Evolutionary conservation across 148 eudicot species (phyloP).

Genomic region (Polygonum aviculare): DNA sequence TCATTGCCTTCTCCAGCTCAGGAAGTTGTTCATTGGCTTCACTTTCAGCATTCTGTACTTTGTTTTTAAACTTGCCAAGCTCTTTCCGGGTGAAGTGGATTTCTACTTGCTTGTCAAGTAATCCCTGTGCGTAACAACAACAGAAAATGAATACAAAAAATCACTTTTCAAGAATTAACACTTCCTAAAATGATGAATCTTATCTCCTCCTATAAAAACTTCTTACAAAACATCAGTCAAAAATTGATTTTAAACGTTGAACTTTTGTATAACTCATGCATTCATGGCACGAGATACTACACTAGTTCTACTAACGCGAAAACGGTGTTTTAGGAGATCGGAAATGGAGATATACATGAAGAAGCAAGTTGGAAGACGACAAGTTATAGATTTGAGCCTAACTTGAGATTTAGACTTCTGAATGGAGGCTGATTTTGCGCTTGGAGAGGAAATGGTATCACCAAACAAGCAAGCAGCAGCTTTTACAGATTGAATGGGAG

Average conservation of each 20-base stretch:
- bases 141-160: neutral
- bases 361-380: neutral
- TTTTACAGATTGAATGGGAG: slow-evolving; percentile 80
- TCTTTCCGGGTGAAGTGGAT: slow-evolving; percentile 53
- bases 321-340: neutral
- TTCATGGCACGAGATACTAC: too few species aligned
- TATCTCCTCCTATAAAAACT: too few species aligned
- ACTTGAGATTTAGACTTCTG: slow-evolving; percentile 41
- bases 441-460: slow-evolving; percentile 38
- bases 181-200: too few species aligned
- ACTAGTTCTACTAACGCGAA: too few species aligned
- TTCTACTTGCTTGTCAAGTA: slow-evolving; percentile 65
- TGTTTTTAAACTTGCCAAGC: slow-evolving; percentile 53
- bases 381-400: slow-evolving; percentile 33
- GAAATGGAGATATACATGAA: neutral
- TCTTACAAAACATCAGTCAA: too few species aligned
- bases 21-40: slow-evolving; percentile 46
- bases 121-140: slow-evolving; percentile 26
- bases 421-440: slow-evolving; percentile 16
- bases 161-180: too few species aligned
- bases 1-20: slow-evolving; percentile 55
- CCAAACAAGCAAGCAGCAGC: slow-evolving; percentile 82
- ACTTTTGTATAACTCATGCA: too few species aligned
- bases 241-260: too few species aligned
- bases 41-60: slow-evolving; percentile 40